These are phyloP conservation scores for Akebia trifoliata DNA, from an alignment of 164 flowering plant species.

Conservation along the genomic window DNA sequence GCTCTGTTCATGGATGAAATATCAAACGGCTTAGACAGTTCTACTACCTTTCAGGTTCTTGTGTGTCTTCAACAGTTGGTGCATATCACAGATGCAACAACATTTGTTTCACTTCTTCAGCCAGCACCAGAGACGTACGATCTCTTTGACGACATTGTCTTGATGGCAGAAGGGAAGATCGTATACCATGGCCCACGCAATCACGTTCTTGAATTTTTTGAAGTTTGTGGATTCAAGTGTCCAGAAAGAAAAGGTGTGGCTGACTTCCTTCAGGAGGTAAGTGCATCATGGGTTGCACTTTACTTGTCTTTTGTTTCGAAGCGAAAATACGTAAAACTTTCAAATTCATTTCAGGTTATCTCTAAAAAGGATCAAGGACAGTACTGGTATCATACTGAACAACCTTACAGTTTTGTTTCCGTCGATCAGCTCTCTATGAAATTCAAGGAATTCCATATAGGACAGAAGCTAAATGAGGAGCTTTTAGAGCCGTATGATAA, in stretches of 20 bases:
- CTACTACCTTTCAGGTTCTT: constrained; percentile 52
- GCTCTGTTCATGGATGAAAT: constrained; percentile 63
- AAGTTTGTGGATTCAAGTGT: constrained; percentile 47
- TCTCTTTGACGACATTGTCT: constrained; percentile 56
- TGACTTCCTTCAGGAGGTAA: constrained; percentile 55
- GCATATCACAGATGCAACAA: constrained; percentile 45
- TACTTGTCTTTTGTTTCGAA: neutral
- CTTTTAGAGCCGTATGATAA: constrained; percentile 34
- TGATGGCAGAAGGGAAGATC: constrained; percentile 48
- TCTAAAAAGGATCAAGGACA: constrained; percentile 63
- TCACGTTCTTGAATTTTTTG: constrained; percentile 36
- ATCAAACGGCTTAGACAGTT: constrained; percentile 53
- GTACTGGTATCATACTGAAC: constrained; percentile 38
- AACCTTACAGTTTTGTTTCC: constrained; percentile 43
- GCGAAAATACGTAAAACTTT: neutral
- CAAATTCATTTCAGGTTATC: constrained; percentile 36
- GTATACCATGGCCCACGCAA: constrained; percentile 49
- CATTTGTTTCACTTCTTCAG: constrained; percentile 52
- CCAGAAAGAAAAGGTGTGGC: constrained; percentile 52
- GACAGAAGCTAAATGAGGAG: constrained; percentile 36
- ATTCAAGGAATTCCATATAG: constrained; percentile 34
- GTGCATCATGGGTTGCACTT: neutral
- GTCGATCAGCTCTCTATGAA: constrained; percentile 29
- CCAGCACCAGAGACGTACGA: constrained; percentile 58
- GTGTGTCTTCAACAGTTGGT: constrained; percentile 41